phyloP scores from a whole-genome alignment of 2,329 filamentous ascomycete genomes.

The Fusarium pseudocircinatum region DNA sequence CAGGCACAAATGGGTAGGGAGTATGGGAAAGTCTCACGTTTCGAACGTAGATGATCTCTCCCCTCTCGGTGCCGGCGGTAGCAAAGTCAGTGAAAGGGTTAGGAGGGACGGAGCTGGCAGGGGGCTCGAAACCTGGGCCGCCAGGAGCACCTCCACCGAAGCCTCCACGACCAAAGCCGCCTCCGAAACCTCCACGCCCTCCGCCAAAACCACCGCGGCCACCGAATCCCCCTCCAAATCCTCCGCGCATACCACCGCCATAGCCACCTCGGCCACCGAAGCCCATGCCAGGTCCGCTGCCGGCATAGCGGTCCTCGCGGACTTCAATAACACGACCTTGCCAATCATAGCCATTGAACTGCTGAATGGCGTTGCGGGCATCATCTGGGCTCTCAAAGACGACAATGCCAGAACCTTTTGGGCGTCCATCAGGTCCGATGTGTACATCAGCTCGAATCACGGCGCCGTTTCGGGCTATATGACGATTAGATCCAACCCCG shows the following conservation, averaged over 20 bases:
- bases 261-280: constrained; percentile 68
- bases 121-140: constrained; percentile 57
- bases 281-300: constrained; percentile 63
- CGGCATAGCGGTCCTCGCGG: constrained; percentile 93
- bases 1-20: not conserved
- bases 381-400: constrained; percentile 96
- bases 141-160: constrained; percentile 57
- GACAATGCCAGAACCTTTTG: constrained; percentile 97
- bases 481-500: constrained; percentile 14
- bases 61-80: constrained; percentile 84
- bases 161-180: constrained; percentile 56
- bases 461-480: constrained; percentile 68
- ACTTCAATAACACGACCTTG: constrained; percentile 93
- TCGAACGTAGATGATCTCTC: constrained; percentile 90
- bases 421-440: constrained; percentile 86
- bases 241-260: constrained; percentile 67
- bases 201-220: constrained; percentile 61
- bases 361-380: constrained; percentile 92
- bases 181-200: constrained; percentile 55
- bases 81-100: constrained; percentile 96
- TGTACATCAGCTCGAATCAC: constrained; percentile 97
- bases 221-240: constrained; percentile 64
- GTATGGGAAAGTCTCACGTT: constrained; percentile 73
- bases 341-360: constrained; percentile 99
- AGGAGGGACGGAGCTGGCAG: constrained; percentile 64